phyloP scores from a whole-genome alignment of 805 yeast species.

The Spathaspora girioi region DNA sequence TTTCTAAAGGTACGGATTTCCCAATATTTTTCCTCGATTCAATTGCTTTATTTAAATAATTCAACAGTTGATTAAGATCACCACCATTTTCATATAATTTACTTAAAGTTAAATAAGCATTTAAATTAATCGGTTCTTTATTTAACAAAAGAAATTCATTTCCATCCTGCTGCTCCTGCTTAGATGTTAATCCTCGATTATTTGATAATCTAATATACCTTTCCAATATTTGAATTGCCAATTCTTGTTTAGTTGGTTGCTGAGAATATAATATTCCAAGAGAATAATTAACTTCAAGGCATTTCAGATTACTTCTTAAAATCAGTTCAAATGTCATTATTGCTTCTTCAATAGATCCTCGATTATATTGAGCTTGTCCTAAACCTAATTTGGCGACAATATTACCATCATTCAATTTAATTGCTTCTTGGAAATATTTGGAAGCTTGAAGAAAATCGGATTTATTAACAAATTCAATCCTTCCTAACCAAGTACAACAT shows the following conservation, averaged over 20 bases:
- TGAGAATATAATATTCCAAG: constrained; percentile 73
- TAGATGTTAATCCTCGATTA: constrained; percentile 36
- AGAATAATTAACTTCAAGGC: constrained; percentile 70
- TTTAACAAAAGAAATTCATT: constrained; percentile 20
- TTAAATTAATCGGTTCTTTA: constrained; percentile 56
- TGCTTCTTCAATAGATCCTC: constrained; percentile 78
- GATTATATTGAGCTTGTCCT: constrained; percentile 77
- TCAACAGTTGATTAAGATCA: constrained; percentile 65
- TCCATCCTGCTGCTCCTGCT: constrained; percentile 18
- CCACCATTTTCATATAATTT: constrained; percentile 55
- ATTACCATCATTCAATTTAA: constrained; percentile 60
- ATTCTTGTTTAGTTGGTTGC: constrained; percentile 39
- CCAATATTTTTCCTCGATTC: constrained; percentile 42
- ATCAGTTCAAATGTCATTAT: constrained; percentile 78
- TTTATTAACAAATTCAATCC: constrained; percentile 56
- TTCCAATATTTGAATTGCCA: constrained; percentile 65
- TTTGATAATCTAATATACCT: constrained; percentile 62
- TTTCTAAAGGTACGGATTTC: constrained; percentile 51
- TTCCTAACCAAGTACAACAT: constrained; percentile 74
- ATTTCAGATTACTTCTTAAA: constrained; percentile 60
- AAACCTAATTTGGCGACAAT: constrained; percentile 74
- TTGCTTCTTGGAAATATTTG: constrained; percentile 66
- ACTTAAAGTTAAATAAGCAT: constrained; percentile 68
- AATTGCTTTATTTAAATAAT: constrained; percentile 57
- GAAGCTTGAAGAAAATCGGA: constrained; percentile 69